Evolutionary conservation across 73 alveolate genomes (phyloP).

Genomic region (Paramecium bursaria): DNA sequence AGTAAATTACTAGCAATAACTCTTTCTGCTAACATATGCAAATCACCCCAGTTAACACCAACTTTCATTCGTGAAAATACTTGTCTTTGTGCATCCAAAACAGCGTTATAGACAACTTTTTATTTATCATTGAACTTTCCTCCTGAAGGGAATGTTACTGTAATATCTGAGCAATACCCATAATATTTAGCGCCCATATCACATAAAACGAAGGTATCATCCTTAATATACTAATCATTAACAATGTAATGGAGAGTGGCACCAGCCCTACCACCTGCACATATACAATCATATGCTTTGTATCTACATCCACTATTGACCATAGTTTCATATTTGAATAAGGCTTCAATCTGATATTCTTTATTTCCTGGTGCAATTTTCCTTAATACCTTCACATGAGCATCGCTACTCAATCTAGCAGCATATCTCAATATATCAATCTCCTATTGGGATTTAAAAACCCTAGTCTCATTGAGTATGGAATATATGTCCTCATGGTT

Average conservation of each 20-base stretch:
- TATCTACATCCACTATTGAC: slow-evolving; percentile 82
- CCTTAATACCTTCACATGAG: slow-evolving; percentile 83
- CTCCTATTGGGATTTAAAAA: slow-evolving; percentile 82
- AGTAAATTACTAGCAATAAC: slow-evolving; percentile 86
- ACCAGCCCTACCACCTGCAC: slow-evolving; percentile 89
- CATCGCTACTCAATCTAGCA: slow-evolving; percentile 83
- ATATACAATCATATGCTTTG: slow-evolving; percentile 87
- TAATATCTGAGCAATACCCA: slow-evolving; percentile 96
- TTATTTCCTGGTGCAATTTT: slow-evolving; percentile 82
- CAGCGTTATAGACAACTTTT: slow-evolving; percentile 82
- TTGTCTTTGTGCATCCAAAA: slow-evolving; percentile 85
- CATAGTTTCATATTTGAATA: slow-evolving; percentile 80
- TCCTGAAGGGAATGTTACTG: slow-evolving; percentile 92
- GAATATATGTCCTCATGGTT: slow-evolving; percentile 79
- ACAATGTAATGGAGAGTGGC: slow-evolving; percentile 91
- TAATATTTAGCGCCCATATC: slow-evolving; percentile 92
- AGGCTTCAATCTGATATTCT: slow-evolving; percentile 84
- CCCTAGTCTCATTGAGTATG: slow-evolving; percentile 87
- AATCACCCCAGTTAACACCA: slow-evolving; percentile 95
- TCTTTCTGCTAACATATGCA: slow-evolving; percentile 98
- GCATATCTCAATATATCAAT: slow-evolving; percentile 86
- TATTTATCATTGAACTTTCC: slow-evolving; percentile 93
- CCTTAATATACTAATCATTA: slow-evolving; percentile 80
- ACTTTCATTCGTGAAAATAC: slow-evolving; percentile 87
- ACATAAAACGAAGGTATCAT: slow-evolving; percentile 78